Percentiles rank a stretch among this genome's conserved stretches.
phyloP scores from a whole-genome alignment of 208 protist genomes.

The Vickermania ingenoplastis region DNA sequence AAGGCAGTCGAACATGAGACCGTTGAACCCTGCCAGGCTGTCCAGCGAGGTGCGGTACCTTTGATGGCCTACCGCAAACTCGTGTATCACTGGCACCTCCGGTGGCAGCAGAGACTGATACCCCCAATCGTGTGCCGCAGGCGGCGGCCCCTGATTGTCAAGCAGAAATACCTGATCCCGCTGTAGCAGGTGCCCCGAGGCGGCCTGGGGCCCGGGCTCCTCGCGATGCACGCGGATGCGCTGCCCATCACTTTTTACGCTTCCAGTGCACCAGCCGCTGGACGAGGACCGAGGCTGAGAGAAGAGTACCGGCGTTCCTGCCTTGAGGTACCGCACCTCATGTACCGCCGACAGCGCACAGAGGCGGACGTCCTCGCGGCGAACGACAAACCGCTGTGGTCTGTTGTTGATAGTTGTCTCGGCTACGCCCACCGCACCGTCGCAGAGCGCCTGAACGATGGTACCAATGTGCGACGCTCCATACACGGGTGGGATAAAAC shows the following conservation, averaged over 20 bases:
- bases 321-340: neutral
- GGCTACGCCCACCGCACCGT: neutral
- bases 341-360: constrained; percentile 45
- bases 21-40: constrained; percentile 74
- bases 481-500: constrained; percentile 61
- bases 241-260: neutral
- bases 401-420: constrained; percentile 5
- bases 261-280: neutral
- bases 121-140: constrained; percentile 16
- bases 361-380: constrained; percentile 59
- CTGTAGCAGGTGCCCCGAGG: constrained; percentile 19
- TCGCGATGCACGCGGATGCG: neutral
- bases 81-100: constrained; percentile 38
- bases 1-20: constrained; percentile 86
- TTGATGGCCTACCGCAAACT: constrained; percentile 80
- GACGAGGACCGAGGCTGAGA: neutral
- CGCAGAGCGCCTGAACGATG: constrained; percentile 12
- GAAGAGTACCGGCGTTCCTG: constrained; percentile 37
- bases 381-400: constrained; percentile 27
- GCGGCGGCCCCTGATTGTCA: constrained; percentile 53
- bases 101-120: constrained; percentile 61
- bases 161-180: constrained; percentile 54
- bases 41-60: constrained; percentile 18
- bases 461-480: constrained; percentile 60
- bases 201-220: neutral